Base-by-base conservation (phyloP, 1,139 yeast species). In the Zhuliangozyma blackwelliae region DNA sequence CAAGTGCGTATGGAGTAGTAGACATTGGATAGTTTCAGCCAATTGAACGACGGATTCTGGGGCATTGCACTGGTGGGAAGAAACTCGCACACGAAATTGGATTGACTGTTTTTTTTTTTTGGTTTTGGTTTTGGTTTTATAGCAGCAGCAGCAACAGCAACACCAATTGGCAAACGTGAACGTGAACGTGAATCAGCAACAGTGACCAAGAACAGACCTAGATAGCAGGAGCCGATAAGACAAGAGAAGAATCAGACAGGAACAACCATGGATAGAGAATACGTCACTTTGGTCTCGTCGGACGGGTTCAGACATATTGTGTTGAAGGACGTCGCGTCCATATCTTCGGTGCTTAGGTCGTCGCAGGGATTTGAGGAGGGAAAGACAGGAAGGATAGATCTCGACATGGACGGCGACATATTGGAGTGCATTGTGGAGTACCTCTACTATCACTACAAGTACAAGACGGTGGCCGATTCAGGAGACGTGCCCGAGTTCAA, bases 341-440 rank as follows among this genome's bases (percentile, higher is more conserved):
- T 88, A 3, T 86, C 96, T 2, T 88, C 95, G 0, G 90, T 95
- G 2, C 65, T 92, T 40, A 70, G 79, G 41, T 79, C 82, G 35
- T 82, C 84, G 58, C 78, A 85, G 38, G 78, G 76, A 49, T 65
- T 80, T 59, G 68, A 70, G 55, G 66, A 83, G 61, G 70, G 78
- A 57, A 47, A 66, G 52, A 59, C 76, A 37, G 68, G 82, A 19
- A 62, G 63, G 39, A 75, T 79, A 32, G 55, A 54, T 25, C 57
- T 79, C 34, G 86, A 85, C 43, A 77, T 89, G 62, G 87, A 85
- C 41, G 85, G 87, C 1, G 77, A 75, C 37, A 71, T 90, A 12
- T 63, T 92, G 33, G 86, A 82, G 46, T 86, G 89, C 53, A 82
- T 90, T 16, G 85, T 88, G 32, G 97, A 92, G 49, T 92, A 92